phyloP scores from a whole-genome alignment of 768 basidiomycete species.

The Coprinellus aureogranulatus region DNA sequence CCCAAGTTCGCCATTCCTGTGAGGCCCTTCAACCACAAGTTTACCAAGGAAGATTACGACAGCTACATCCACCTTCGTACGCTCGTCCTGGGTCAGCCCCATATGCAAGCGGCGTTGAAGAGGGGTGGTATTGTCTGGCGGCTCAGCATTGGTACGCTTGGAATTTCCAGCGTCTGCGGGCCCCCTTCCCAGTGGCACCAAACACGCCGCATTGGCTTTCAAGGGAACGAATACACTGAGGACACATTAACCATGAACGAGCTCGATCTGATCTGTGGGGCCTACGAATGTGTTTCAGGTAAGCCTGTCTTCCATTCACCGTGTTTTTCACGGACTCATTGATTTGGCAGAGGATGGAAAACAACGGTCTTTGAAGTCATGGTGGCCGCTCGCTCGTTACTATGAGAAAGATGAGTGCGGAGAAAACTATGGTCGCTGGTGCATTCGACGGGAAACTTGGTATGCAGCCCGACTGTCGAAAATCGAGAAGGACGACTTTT shows the following conservation, averaged over 20 bases:
- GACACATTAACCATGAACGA: not conserved
- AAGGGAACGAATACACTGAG: not conserved
- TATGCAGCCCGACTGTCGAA: not conserved
- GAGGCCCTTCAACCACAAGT: not conserved
- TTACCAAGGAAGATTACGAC: slow-evolving; percentile 1
- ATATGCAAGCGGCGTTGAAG: slow-evolving; percentile 3
- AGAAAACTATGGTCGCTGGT: not conserved
- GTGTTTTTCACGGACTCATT: not conserved
- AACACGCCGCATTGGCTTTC: not conserved
- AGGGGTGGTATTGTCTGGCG: slow-evolving; percentile 6
- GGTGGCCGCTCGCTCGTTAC: not conserved
- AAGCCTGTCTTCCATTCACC: not conserved
- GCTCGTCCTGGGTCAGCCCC: not conserved
- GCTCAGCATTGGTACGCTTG: not conserved
- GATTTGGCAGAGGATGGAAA: not conserved
- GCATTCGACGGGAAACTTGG: not conserved
- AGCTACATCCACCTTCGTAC: not conserved
- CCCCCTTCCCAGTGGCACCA: not conserved
- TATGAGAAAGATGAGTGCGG: slow-evolving; percentile 5
- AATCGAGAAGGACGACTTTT: not conserved
- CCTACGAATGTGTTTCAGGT: slow-evolving; percentile 2
- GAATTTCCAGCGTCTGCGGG: not conserved
- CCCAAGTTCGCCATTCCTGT: not conserved
- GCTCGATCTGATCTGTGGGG: not conserved
- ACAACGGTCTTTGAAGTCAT: not conserved